Base-by-base conservation (phyloP, 805 yeast species). In the Yarrowia sp. region DNA sequence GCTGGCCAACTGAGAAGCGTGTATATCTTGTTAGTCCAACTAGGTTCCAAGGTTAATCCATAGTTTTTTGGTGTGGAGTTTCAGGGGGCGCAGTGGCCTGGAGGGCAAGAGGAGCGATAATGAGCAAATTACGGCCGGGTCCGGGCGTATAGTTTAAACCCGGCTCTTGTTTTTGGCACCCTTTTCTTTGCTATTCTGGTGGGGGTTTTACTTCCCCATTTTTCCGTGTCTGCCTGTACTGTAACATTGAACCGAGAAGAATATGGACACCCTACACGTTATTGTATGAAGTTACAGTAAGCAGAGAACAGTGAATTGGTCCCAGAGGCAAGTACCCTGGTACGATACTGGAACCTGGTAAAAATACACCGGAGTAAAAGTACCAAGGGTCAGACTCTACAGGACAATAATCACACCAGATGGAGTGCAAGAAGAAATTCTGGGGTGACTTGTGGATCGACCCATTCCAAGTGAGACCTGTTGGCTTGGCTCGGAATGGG, bases 21-120 rank as follows among this genome's bases (percentile, higher is more conserved):
- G 61, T 54, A 54, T 46, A 54, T 54, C 46, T 16, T n/a, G 33
- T 54, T 54, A 54, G 30, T 26, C 46, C 26, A n/a, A 24, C 46
- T 26, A 35, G 11, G 30, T 19, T 33, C 11, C 21, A 21, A 48
- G 54, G 54, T 48, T 48, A 30, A 48, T 17, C 24, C 52, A 24
- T 17, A 26, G 33, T 17, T 8, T 24, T 24, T 26, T 35, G 21
- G 5, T n/a, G 21, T 4, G 19, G 40, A n/a, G 40, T 16, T 26
- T 46, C 52, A 46, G 52, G 52, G 52, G 52, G 35, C 8, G 51
- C 28, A 26, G 30, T 26, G 30, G 36, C 24, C 10, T n/a, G 16
- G 22, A 40, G 16, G 51, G 51, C 35, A 46, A 46, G 51, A 17
- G 14, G 16, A 26, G 16, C 33, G 3, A 24, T 17, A 10, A 24